phyloP scores from a whole-genome alignment of 73 alveolate genomes.

The Symbiodinium natans region DNA sequence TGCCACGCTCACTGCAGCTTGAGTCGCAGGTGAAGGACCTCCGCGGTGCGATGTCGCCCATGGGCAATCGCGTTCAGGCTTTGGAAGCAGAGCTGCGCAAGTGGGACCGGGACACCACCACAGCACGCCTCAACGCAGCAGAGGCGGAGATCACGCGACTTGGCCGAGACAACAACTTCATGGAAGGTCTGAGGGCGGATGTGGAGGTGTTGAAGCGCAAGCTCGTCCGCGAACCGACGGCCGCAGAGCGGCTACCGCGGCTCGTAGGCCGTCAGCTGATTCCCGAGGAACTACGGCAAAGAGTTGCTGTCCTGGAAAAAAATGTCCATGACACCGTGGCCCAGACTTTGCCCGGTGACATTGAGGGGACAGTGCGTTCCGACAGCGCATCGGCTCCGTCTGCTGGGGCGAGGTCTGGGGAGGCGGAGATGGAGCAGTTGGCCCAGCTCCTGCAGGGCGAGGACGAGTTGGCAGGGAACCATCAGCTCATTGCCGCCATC shows the following conservation, averaged over 20 bases:
- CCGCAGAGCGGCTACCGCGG: slow-evolving; percentile 5
- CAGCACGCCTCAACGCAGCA: not conserved
- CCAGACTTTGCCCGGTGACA: not conserved
- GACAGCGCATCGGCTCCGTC: too few relatives aligned
- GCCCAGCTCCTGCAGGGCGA: slow-evolving; percentile 9
- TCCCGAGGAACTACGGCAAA: too few relatives aligned
- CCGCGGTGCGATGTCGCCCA: not conserved
- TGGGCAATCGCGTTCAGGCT: slow-evolving; percentile 8
- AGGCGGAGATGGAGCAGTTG: not conserved
- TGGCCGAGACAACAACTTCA: not conserved
- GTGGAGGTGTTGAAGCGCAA: not conserved
- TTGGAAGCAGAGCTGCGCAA: slow-evolving; percentile 10
- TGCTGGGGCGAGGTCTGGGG: not conserved
- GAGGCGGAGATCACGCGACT: slow-evolving; percentile 20
- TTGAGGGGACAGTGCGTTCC: too few relatives aligned
- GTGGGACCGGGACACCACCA: slow-evolving; percentile 5
- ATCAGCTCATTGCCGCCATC: not conserved
- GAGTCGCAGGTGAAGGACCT: not conserved
- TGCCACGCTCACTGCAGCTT: not conserved
- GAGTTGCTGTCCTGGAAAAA: not conserved
- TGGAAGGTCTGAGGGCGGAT: not conserved
- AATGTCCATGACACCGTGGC: not conserved
- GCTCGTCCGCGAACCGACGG: slow-evolving; percentile 4
- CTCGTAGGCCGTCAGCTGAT: not conserved
- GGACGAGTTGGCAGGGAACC: not conserved